Evolutionary conservation across 768 basidiomycete species (phyloP).

Genomic region (Gyrodon lividus): DNA sequence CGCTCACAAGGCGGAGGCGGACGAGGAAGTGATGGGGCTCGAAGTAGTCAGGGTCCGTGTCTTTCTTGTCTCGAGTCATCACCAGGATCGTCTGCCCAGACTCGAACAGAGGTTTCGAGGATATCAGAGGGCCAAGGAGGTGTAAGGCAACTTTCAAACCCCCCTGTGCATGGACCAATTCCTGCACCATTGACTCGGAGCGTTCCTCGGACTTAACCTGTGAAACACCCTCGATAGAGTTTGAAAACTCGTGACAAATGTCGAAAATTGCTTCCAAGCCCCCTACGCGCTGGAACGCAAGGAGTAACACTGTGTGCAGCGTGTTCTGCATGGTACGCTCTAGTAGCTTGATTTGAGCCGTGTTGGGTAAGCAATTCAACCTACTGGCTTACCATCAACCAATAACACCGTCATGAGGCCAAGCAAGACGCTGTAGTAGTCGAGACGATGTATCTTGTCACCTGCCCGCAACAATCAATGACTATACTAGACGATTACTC

Average conservation of each 20-base stretch:
- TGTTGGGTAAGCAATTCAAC: background rate
- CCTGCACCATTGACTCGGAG: constrained; percentile 54
- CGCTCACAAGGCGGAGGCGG: constrained; percentile 63
- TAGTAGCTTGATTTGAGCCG: constrained; percentile 30
- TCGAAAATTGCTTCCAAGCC: constrained; percentile 69
- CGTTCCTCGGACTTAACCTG: constrained; percentile 55
- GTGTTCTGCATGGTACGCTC: constrained; percentile 74
- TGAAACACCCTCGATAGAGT: constrained; percentile 55
- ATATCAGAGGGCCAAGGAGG: constrained; percentile 72
- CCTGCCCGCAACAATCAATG: constrained; percentile 23
- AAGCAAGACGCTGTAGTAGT: constrained; percentile 55
- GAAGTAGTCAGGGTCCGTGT: constrained; percentile 76
- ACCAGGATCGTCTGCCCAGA: constrained; percentile 78
- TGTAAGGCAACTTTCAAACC: constrained; percentile 81
- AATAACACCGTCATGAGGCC: constrained; percentile 50
- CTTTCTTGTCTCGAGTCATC: constrained; percentile 73
- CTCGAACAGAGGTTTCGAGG: constrained; percentile 79
- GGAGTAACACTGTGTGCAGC: constrained; percentile 80
- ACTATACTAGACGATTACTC: constrained; percentile 11
- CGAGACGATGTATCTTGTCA: constrained; percentile 43
- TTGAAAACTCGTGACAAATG: constrained; percentile 53
- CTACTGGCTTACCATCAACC: constrained; percentile 49
- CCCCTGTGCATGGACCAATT: constrained; percentile 73
- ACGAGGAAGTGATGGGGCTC: constrained; percentile 88
- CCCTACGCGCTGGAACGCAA: constrained; percentile 66